Percentiles rank a stretch among this genome's conserved stretches.
phyloP scores from a whole-genome alignment of 2,329 filamentous ascomycete genomes.

The Allantophomopsis cytisporea region DNA sequence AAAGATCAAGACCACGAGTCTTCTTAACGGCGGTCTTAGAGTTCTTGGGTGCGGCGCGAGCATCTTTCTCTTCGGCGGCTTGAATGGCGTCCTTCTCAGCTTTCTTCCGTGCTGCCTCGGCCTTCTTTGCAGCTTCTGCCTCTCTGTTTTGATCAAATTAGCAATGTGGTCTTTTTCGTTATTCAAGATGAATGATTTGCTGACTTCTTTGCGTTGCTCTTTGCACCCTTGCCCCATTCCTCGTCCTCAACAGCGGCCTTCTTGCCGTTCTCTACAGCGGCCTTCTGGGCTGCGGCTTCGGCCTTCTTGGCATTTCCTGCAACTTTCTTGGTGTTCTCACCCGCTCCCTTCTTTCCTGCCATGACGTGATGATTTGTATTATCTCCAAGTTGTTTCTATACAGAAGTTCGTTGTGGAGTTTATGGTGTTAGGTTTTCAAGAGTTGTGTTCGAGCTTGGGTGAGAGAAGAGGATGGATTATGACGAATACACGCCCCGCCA shows the following conservation, averaged over 20 bases:
- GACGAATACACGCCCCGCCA: background rate
- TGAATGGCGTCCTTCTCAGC: conserved; percentile 78
- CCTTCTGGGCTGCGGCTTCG: conserved; percentile 70
- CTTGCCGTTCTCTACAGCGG: conserved; percentile 55
- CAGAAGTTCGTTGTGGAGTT: background rate
- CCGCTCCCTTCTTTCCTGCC: conserved; percentile 57
- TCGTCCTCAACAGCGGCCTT: conserved; percentile 53
- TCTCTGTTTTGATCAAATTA: conserved; percentile 39
- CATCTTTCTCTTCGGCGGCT: conserved; percentile 74
- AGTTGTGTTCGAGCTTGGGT: background rate
- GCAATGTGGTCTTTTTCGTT: conserved; percentile 3
- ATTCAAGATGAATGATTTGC: conserved; percentile 12
- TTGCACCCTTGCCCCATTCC: conserved; percentile 77
- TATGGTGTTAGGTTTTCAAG: background rate
- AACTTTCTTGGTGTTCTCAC: conserved; percentile 78
- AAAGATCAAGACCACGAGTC: conserved; percentile 58
- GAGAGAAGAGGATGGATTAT: background rate
- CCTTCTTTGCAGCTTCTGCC: conserved; percentile 71
- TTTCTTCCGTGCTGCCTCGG: conserved; percentile 75
- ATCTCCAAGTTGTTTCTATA: background rate
- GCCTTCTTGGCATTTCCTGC: conserved; percentile 87
- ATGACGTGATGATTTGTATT: conserved; percentile 28
- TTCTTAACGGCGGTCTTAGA: conserved; percentile 56
- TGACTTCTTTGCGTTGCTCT: conserved; percentile 79
- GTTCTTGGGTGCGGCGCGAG: conserved; percentile 55